Conservation (phyloP, 495 filamentous ascomycete species). For the Penicillium herquei region DNA sequence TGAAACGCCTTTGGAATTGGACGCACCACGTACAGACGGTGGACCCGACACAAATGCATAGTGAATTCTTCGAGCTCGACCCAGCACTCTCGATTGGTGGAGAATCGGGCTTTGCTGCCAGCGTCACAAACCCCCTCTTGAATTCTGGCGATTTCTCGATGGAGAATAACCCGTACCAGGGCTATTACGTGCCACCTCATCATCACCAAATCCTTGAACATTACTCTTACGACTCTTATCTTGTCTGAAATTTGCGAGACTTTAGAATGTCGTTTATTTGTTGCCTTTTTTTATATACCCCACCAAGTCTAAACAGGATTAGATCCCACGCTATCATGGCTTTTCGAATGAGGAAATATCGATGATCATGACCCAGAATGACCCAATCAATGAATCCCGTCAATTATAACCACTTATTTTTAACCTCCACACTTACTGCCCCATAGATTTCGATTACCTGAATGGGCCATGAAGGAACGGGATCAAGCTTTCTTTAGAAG, state of each 20-base stretch:
- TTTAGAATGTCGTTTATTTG: neutral
- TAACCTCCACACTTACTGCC: no score
- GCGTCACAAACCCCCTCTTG: slow-evolving; percentile 64
- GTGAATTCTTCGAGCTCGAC: slow-evolving; percentile 21
- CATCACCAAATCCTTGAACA: slow-evolving; percentile 25
- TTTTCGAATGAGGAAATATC: no score
- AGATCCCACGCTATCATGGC: no score
- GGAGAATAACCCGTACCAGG: slow-evolving; percentile 74
- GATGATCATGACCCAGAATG: no score
- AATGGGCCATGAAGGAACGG: no score
- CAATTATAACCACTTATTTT: no score
- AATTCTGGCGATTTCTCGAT: slow-evolving; percentile 67
- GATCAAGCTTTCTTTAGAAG: no score
- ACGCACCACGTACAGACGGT: slow-evolving; percentile 29
- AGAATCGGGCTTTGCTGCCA: slow-evolving; percentile 34
- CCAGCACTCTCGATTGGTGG: slow-evolving; percentile 21
- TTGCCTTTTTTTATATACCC: slow-evolving; percentile 6
- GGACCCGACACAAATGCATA: slow-evolving; percentile 24
- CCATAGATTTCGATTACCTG: no score
- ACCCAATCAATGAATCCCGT: no score
- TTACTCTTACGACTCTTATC: slow-evolving; percentile 25
- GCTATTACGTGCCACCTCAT: slow-evolving; percentile 54
- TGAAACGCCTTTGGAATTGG: slow-evolving; percentile 82
- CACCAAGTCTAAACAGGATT: neutral
- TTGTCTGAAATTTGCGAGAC: slow-evolving; percentile 12